phyloP scores from a whole-genome alignment of 2,329 filamentous ascomycete genomes.

The Microsporum canis region DNA sequence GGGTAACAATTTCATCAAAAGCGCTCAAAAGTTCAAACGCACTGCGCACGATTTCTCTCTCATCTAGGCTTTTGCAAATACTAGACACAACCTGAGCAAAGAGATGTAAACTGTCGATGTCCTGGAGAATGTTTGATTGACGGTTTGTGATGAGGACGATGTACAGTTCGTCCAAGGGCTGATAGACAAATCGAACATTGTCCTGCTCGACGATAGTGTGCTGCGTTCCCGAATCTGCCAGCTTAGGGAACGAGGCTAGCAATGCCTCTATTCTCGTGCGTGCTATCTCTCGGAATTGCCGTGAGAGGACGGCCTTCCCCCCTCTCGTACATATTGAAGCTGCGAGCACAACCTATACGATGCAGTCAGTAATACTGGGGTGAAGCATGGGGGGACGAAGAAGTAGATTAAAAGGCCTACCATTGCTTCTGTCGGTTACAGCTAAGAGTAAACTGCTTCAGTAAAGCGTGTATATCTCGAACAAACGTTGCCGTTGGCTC shows the following conservation, averaged over 20 bases:
- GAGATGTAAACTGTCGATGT: constrained; percentile 95
- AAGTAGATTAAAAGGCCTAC: constrained; percentile 14
- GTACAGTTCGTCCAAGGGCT: constrained; percentile 97
- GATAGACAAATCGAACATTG: constrained; percentile 98
- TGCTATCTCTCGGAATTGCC: constrained; percentile 96
- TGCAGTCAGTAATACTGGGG: not conserved
- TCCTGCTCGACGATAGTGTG: constrained; percentile 98
- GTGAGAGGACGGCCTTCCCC: constrained; percentile 94
- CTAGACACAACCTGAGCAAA: constrained; percentile 96
- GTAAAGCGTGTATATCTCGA: not conserved
- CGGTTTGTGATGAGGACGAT: constrained; percentile 99
- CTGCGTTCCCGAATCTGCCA: constrained; percentile 89
- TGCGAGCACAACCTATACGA: constrained; percentile 78
- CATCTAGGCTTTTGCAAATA: constrained; percentile 91
- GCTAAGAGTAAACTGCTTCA: not conserved
- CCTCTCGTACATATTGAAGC: constrained; percentile 98
- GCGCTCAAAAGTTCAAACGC: constrained; percentile 92
- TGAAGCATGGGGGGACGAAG: constrained; percentile 10
- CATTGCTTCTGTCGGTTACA: constrained; percentile 17
- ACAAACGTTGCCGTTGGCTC: not conserved
- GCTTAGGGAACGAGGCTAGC: constrained; percentile 93
- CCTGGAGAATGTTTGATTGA: constrained; percentile 97
- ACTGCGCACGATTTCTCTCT: constrained; percentile 88
- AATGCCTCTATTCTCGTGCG: constrained; percentile 92
- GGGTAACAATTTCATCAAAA: constrained; percentile 91